Base-by-base conservation (phyloP, 2,329 filamentous ascomycete genomes). In the Ophiosphaerella narmari region DNA sequence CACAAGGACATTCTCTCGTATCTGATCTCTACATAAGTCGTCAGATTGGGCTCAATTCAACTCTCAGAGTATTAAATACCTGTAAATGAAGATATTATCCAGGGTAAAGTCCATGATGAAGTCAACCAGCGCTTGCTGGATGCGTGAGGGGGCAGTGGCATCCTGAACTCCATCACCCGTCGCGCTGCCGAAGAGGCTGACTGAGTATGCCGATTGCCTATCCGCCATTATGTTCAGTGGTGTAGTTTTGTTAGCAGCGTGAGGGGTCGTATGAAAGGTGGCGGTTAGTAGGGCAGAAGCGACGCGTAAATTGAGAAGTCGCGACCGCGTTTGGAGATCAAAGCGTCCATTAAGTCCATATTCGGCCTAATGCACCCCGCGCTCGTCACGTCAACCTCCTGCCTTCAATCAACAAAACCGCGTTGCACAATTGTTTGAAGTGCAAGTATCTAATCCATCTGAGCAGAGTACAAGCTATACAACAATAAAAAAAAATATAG, bases 101-200 rank as follows among this genome's bases (percentile, higher is more conserved):
- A 97, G 84, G 68, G 93, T 86, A 71, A 97, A 99, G 62, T 93
- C 90, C 50, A 97, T 85, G 59, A 99, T 87, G 73, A 99, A 99
- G 54, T 91, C 87, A 68, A 94, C 86, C 53, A 99, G 83, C 69
- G 90, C 86, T 51, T 84, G 83, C 72, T 94, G 90, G 42, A 92
- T 80, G 47, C 67, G 70, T 31, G 71, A 70, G 21, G 70, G 70
- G 33, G 65, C 63, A 18, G 63, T 50, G 24, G 53, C 62, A 66
- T 73, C 63, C 29, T 67, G 62, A 18, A 55, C 58, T 14, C 68
- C 69, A 46, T 71, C 66, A 47, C 67, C 71, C 5, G 58, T 55
- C 50, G 74, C 66, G 50, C 74, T 75, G 40, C 74, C 85, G 64
- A 90, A 91, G 55, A 97, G 86, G 67, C 88, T 92, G 63, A 93